A percentile compares a stretch with the other conserved stretches of the same genome.
Evolutionary conservation across 139 green algal genomes (phyloP).

Genomic region (Nannochloris sp.): DNA sequence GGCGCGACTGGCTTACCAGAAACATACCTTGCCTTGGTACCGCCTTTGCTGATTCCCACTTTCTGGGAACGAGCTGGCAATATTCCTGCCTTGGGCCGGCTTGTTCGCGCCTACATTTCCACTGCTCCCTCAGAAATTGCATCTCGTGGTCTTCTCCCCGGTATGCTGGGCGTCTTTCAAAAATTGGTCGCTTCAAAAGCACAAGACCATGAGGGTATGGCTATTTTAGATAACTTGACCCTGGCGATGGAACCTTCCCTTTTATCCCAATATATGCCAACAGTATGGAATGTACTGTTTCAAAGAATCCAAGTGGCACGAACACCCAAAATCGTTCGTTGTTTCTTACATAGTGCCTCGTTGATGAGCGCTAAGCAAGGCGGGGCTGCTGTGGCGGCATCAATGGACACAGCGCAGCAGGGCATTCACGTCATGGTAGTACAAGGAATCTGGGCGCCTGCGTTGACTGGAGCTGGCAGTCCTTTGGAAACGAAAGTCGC

Average conservation of each 20-base stretch:
- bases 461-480: constrained; percentile 33
- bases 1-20: constrained; percentile 32
- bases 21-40: constrained; percentile 81
- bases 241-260: background rate
- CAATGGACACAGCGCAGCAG: constrained; percentile 75
- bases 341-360: constrained; percentile 69
- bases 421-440: constrained; percentile 68
- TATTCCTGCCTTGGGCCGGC: constrained; percentile 81
- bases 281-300: constrained; percentile 32
- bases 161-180: constrained; percentile 89
- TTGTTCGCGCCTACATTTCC: constrained; percentile 89
- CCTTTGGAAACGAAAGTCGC: constrained; percentile 69
- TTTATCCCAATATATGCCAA: constrained; percentile 14
- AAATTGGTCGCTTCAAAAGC: constrained; percentile 79
- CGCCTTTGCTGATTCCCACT: constrained; percentile 70
- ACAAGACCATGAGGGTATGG: constrained; percentile 89
- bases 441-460: constrained; percentile 47
- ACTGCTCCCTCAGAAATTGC: constrained; percentile 62
- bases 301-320: constrained; percentile 49
- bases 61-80: constrained; percentile 93
- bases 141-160: constrained; percentile 52
- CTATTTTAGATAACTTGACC: constrained; percentile 72
- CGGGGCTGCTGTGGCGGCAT: constrained; percentile 21
- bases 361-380: constrained; percentile 63
- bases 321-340: constrained; percentile 65